Percentiles rank a stretch among this genome's conserved stretches.
Conservation (phyloP, 2,329 filamentous ascomycete genomes). For the Penicillium expansum region DNA sequence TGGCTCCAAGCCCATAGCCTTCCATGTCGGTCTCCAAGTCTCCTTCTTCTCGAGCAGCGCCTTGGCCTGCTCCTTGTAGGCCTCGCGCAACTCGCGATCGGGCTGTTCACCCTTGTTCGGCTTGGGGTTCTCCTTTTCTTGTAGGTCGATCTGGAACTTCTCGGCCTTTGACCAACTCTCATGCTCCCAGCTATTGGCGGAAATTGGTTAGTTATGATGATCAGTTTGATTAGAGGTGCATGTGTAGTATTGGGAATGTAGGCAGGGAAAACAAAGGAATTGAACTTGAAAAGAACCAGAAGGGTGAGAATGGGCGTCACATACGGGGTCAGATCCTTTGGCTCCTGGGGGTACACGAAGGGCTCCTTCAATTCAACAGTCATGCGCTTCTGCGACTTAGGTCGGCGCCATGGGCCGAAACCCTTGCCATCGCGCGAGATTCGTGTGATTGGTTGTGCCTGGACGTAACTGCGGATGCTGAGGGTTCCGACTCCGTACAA, state of each 20-base stretch:
- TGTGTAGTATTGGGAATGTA: neutral
- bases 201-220: conserved; percentile 11
- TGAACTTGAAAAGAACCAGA: neutral
- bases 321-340: conserved; percentile 59
- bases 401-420: conserved; percentile 64
- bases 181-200: conserved; percentile 57
- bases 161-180: conserved; percentile 53
- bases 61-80: conserved; percentile 60
- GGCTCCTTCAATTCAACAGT: conserved; percentile 83
- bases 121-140: conserved; percentile 39
- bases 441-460: conserved; percentile 62
- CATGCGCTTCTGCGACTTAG: conserved; percentile 82
- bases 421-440: conserved; percentile 34
- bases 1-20: conserved; percentile 41
- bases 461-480: conserved; percentile 75
- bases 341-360: conserved; percentile 80
- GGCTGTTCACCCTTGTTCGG: conserved; percentile 30
- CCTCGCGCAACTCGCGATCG: conserved; percentile 34
- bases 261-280: conserved; percentile 1
- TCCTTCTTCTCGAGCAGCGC: conserved; percentile 59
- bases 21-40: conserved; percentile 58
- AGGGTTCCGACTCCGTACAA: conserved; percentile 73
- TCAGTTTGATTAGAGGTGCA: neutral
- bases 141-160: conserved; percentile 39
- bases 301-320: conserved; percentile 25